Base-by-base conservation (phyloP, 345 rosid genomes). In the Psidium guajava region DNA sequence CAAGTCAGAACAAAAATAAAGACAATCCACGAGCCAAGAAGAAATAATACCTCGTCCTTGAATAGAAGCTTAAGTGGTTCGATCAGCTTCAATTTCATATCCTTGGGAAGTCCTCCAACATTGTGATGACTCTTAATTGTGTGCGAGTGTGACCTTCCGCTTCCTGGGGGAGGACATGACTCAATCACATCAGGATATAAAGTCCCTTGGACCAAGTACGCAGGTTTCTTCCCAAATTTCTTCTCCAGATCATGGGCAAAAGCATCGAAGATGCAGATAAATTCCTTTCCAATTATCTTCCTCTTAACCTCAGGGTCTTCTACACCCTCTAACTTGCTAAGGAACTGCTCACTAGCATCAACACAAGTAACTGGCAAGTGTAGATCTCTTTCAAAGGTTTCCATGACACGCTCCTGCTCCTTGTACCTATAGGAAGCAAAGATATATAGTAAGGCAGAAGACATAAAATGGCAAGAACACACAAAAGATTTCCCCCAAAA, bases 111-210 rank as follows among this genome's bases (percentile, higher is more conserved):
- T 8, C 99, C 99, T 86, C 99, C 99, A 8, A 98, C 99, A 88
- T 98, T 98, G 57, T 98, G 99, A 90, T 98, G 99, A 90, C 99
- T 98, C 91, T 96, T 98, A 83, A 98, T 98, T 50, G 99, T 96
- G 89, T 96, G 99, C 28, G 99, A 98, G 86, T 94, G 99, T 42
- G 92, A 92, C 88, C 94, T 96, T 85, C 96, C 99, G 59, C 92
- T 89, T 57, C 99, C 99, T 2, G 99, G 99, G 25, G 99, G 99
- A 21, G 99, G 99, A 87, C 99, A 98, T 10, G 99, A 98, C 89
- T 96, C 99, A 86, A 96, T 98, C 82, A 96, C 99, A 86, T 96
- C 99, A 0, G 99, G 99, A 88, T 98, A 96, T 87, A 98, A 84
- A 80, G 99, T 96, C 86, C 99, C 99, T 89, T 98, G 99, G 88